Conservation (phyloP, 192 early-diverging fungal genomes). For the Podila verticillata region DNA sequence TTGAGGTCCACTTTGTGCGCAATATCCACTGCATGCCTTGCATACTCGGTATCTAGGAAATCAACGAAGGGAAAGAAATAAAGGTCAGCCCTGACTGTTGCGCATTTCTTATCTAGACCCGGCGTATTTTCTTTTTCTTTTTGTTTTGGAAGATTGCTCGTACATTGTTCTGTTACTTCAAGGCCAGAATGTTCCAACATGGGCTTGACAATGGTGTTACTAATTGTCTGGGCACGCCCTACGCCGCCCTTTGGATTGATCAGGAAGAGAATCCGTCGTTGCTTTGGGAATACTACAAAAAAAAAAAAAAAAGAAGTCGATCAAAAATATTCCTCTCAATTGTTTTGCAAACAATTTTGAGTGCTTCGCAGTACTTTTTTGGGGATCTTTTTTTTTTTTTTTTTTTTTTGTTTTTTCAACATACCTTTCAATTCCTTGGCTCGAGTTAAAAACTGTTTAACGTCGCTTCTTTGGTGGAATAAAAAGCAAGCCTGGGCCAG, state of each 20-base stretch:
- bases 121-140: neutral
- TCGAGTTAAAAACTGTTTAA: constrained; percentile 7
- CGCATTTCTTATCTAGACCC: neutral
- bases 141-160: neutral
- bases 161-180: constrained; percentile 25
- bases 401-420: neutral
- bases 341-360: no score
- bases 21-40: constrained; percentile 37
- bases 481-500: constrained; percentile 8
- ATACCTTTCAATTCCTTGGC: constrained; percentile 28
- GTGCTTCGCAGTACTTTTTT: no score
- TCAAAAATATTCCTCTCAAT: no score
- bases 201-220: constrained; percentile 29
- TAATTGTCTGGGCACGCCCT: constrained; percentile 26
- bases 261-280: constrained; percentile 11
- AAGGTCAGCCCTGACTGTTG: neutral
- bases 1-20: constrained; percentile 32
- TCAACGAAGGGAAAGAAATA: constrained; percentile 5
- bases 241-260: constrained; percentile 43
- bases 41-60: constrained; percentile 41
- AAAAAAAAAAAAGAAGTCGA: neutral
- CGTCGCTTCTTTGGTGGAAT: constrained; percentile 15
- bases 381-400: neutral
- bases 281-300: constrained; percentile 26
- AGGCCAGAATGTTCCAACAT: constrained; percentile 40